Evolutionary conservation across 2,329 filamentous ascomycete genomes (phyloP), one percentile per base, ranked within the genome.

Genomic region (Phaeoacremonium minimum): DNA sequence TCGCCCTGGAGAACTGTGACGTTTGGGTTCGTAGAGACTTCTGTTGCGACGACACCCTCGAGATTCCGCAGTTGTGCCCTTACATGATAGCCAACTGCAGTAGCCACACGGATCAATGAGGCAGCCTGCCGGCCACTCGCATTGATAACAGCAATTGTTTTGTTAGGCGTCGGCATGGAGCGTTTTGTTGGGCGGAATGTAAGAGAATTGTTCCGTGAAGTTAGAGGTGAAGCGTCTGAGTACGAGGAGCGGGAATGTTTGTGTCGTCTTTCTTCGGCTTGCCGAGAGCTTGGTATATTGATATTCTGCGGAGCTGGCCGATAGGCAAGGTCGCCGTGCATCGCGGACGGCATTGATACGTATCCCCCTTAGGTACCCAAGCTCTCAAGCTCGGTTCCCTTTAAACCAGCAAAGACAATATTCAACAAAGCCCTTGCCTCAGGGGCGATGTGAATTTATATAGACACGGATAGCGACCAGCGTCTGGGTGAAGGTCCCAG

Each of bases 101-200:
- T 87, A 40, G 91, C 91, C 56, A 95, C 89, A 49, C 93, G 85
- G 51, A 96, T 93, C 54, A 98, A 81, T 41, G 90, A 96, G 40
- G 91, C 91, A 46, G 91, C 89, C 71, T 98, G 93, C 52, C 93
- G 86, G 55, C 93, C 93, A 59, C 88, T 91, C 57, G 88, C 88
- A 66, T 97, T 97, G 67, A 97, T 90, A 56, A 95, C 83, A 57
- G 90, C 91, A 54, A 95, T 88, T 37, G 86, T 93, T 68, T 90
- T 93, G 57, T 77, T 73, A 30, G 75, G 74, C 18, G 68, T 66
- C 41, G 73, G 71, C 64, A 75, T 78, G 48, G 73, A 64, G 47
- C 76, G 69, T 58, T 80, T 80, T 32, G 71, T 60, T 13, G 76
- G 75, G 15, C 76, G 75, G 48, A 78, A 78, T n/a, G 69, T 78